A percentile compares a stretch with the other conserved stretches of the same genome.
Evolutionary conservation across 2,329 filamentous ascomycete species (phyloP).

Genomic region (Fulvia fulva): DNA sequence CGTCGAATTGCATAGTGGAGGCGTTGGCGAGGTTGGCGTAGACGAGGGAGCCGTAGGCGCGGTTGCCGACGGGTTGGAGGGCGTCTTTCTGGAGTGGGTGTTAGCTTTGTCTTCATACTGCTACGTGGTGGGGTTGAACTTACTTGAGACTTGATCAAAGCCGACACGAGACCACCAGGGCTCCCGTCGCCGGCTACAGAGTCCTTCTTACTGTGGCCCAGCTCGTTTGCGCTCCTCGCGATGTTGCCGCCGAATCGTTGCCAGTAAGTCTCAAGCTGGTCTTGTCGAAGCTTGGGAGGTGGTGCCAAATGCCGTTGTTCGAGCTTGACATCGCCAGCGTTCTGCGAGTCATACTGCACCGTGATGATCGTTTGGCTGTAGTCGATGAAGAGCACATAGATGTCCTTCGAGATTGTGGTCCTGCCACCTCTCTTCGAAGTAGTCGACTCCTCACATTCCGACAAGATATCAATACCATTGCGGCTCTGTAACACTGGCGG

Average conservation of each 20-base stretch:
- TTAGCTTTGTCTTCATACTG: background rate
- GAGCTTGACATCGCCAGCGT: slow-evolving; percentile 67
- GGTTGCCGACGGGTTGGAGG: slow-evolving; percentile 77
- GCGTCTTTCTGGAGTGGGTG: slow-evolving; percentile 58
- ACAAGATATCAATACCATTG: slow-evolving; percentile 70
- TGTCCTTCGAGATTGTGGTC: slow-evolving; percentile 68
- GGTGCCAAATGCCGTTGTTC: slow-evolving; percentile 86
- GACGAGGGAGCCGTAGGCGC: slow-evolving; percentile 84
- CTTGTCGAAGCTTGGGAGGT: slow-evolving; percentile 76
- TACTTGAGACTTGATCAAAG: slow-evolving; percentile 56
- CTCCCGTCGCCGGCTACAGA: slow-evolving; percentile 79
- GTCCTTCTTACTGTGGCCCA: slow-evolving; percentile 69
- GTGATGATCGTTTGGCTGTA: slow-evolving; percentile 93
- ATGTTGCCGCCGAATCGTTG: slow-evolving; percentile 76
- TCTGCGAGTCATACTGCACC: slow-evolving; percentile 70
- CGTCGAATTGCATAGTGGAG: slow-evolving; percentile 81
- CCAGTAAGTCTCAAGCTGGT: slow-evolving; percentile 86
- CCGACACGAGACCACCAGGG: slow-evolving; percentile 69
- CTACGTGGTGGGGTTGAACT: background rate
- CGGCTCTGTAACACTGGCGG: slow-evolving; percentile 79
- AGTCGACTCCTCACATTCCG: slow-evolving; percentile 74
- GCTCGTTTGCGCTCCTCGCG: slow-evolving; percentile 61
- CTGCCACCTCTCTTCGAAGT: slow-evolving; percentile 66
- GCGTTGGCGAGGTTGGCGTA: slow-evolving; percentile 96
- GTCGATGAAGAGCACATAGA: slow-evolving; percentile 88